Evolutionary conservation across 257 asterid genomes (phyloP).

Genomic region (Capsicum baccatum): DNA sequence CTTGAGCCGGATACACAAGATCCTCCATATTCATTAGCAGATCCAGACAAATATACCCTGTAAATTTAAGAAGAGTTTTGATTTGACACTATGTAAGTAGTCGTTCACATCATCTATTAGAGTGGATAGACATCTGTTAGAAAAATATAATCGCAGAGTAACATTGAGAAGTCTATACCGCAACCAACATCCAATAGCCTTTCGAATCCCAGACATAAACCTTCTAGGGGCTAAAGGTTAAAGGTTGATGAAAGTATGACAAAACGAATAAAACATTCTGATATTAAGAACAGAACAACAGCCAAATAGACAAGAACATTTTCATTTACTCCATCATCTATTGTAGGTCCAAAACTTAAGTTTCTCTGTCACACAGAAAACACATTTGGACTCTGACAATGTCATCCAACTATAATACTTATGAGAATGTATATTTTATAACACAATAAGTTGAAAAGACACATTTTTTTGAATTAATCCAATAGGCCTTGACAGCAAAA

Average conservation of each 20-base stretch:
- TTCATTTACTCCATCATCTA: neutral
- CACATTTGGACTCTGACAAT: neutral
- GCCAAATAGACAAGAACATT: neutral
- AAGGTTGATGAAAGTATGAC: neutral
- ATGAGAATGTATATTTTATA: neutral
- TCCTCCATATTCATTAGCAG: constrained; percentile 43
- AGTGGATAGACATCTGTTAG: neutral
- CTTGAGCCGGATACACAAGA: constrained; percentile 34
- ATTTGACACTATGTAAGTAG: neutral
- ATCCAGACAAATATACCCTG: constrained; percentile 60
- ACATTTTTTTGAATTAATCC: neutral
- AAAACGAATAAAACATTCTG: neutral
- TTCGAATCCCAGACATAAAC: neutral
- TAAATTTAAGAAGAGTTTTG: constrained; percentile 11
- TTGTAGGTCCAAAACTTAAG: neutral
- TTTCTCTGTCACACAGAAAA: neutral
- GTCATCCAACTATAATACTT: neutral
- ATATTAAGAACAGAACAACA: neutral
- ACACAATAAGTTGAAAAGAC: neutral
- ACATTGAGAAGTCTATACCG: neutral
- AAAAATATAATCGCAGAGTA: neutral
- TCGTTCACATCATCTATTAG: neutral
- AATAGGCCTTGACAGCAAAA: neutral
- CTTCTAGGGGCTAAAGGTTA: neutral
- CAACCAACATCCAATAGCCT: neutral